Percentiles rank a stretch among this genome's conserved stretches.
phyloP scores from a whole-genome alignment of 305 asterid species.

The Fraxinus latifolia region DNA sequence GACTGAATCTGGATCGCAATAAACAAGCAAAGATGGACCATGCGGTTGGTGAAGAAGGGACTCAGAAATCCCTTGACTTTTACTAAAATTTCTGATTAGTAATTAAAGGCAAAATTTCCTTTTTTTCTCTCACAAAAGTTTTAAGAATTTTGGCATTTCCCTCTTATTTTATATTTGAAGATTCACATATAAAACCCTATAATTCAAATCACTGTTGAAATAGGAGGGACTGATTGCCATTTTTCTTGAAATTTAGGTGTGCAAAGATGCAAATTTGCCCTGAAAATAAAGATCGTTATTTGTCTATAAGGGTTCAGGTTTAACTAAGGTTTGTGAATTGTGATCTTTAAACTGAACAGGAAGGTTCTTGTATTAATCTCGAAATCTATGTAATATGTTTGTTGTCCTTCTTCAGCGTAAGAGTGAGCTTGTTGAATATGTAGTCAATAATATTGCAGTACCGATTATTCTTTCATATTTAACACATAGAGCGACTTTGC shows the following conservation, averaged over 20 bases:
- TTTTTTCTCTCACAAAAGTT: constrained; percentile 27
- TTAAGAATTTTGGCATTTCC: constrained; percentile 27
- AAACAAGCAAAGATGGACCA: constrained; percentile 72
- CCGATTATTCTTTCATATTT: neutral
- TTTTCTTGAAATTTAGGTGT: constrained; percentile 29
- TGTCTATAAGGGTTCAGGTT: neutral
- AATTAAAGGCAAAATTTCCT: constrained; percentile 22
- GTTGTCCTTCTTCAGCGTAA: neutral
- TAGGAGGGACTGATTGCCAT: constrained; percentile 32
- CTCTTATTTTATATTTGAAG: constrained; percentile 17
- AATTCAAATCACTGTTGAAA: neutral
- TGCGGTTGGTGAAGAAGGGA: constrained; percentile 50
- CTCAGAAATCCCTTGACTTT: constrained; percentile 49
- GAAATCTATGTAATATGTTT: neutral
- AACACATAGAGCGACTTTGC: neutral
- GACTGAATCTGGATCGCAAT: constrained; percentile 69
- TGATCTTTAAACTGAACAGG: neutral
- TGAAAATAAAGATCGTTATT: constrained; percentile 17
- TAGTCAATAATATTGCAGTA: neutral
- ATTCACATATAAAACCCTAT: neutral
- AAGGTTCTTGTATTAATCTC: constrained; percentile 15
- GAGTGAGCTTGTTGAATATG: neutral
- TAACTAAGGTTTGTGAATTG: constrained; percentile 1
- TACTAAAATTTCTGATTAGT: constrained; percentile 27
- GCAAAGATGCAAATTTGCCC: constrained; percentile 29